Conservation (phyloP, 495 filamentous ascomycete species). For the Xanthoparmelia taractica region DNA sequence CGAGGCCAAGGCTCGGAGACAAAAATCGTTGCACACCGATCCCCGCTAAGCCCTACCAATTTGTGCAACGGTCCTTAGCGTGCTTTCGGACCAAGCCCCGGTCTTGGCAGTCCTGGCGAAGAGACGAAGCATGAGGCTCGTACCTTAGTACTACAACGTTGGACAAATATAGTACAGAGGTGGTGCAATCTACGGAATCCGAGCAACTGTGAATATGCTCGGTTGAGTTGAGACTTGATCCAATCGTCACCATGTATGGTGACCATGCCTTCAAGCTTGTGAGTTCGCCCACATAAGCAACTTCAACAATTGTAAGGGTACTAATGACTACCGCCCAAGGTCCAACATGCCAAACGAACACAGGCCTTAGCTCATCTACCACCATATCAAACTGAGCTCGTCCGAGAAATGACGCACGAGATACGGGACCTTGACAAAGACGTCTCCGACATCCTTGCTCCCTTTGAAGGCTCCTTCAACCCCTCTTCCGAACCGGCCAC, state of each 20-base stretch:
- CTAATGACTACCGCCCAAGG: constrained; percentile 43
- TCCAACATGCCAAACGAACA: constrained; percentile 94
- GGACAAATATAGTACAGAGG: neutral
- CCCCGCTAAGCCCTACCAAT: too few relatives aligned
- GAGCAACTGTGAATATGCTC: neutral
- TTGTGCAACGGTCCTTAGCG: too few relatives aligned
- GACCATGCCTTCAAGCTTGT: constrained; percentile 32
- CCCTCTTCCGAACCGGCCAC: constrained; percentile 75
- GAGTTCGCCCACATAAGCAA: constrained; percentile 9
- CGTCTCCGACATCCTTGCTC: constrained; percentile 68
- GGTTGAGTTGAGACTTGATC: neutral
- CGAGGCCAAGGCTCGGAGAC: too few relatives aligned
- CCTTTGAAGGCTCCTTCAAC: constrained; percentile 77
- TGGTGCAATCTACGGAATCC: neutral
- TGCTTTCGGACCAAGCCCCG: too few relatives aligned
- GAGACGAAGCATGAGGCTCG: too few relatives aligned
- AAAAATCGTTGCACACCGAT: too few relatives aligned
- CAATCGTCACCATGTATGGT: constrained; percentile 13
- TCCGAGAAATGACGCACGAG: constrained; percentile 80
- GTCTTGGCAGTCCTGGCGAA: neutral
- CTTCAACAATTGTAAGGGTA: neutral
- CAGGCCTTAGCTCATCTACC: constrained; percentile 82
- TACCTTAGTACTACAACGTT: neutral
- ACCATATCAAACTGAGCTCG: constrained; percentile 86
- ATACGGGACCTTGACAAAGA: constrained; percentile 92